These are phyloP conservation scores for Nitzschia putrida DNA, from an alignment of 108 stramenopile genomes.

Conservation along the genomic window DNA sequence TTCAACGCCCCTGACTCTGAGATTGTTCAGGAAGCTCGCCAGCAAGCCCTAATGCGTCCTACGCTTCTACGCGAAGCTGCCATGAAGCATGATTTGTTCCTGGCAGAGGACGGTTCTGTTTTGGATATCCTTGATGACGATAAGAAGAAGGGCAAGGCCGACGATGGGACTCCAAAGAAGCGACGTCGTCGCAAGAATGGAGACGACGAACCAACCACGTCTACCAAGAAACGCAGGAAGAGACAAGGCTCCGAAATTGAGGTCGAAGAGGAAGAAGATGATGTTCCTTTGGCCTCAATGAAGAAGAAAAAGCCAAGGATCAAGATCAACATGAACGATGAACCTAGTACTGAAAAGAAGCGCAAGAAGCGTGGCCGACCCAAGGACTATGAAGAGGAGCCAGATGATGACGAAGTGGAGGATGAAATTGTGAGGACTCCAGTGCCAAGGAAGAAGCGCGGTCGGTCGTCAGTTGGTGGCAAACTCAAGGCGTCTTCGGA, in stretches of 20 bases:
- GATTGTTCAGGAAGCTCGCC: conserved; percentile 75
- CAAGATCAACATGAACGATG: conserved; percentile 41
- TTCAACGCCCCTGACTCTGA: conserved; percentile 82
- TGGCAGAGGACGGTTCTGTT: conserved; percentile 79
- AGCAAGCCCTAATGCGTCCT: conserved; percentile 75
- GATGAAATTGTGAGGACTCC: conserved; percentile 14
- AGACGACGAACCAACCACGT: conserved; percentile 28
- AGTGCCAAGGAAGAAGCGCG: conserved; percentile 14
- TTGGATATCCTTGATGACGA: conserved; percentile 69
- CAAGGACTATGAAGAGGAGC: conserved; percentile 23
- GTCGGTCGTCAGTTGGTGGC: conserved; percentile 2
- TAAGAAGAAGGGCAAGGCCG: conserved; percentile 30
- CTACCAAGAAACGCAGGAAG: conserved; percentile 17
- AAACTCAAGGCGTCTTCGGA: conserved; percentile 8
- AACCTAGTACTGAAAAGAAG: conserved; percentile 9
- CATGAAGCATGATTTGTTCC: conserved; percentile 70
- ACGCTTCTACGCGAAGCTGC: conserved; percentile 72
- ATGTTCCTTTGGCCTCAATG: conserved; percentile 31
- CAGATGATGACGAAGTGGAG: conserved; percentile 15
- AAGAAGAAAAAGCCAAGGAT: conserved; percentile 63
- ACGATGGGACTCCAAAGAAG: conserved; percentile 36
- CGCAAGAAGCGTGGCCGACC: conserved; percentile 31
- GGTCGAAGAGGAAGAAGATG: conserved; percentile 33
- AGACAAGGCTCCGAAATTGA: conserved; percentile 27
- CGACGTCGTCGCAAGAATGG: conserved; percentile 31